Evolutionary conservation across 768 basidiomycete species (phyloP).

Genomic region (Gelatoporia subvermispora): DNA sequence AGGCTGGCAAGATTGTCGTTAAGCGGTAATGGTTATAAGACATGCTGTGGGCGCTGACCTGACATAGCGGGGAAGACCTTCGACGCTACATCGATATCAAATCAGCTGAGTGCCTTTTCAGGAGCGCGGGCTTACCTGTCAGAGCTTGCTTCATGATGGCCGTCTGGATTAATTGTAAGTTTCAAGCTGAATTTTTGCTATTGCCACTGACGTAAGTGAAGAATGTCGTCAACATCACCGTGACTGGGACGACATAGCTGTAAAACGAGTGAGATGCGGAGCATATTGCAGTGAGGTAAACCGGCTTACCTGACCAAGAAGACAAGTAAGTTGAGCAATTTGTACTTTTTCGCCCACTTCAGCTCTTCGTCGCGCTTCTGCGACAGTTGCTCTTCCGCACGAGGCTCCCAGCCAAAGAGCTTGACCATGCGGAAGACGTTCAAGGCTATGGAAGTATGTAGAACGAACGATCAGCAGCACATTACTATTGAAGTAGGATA

Average conservation of each 20-base stretch:
- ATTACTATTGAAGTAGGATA: constrained; percentile 1
- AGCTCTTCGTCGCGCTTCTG: constrained; percentile 63
- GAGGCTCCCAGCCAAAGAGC: constrained; percentile 40
- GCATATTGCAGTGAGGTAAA: not conserved
- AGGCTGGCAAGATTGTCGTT: constrained; percentile 49
- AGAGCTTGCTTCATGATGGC: constrained; percentile 34
- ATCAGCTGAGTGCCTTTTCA: too few species aligned
- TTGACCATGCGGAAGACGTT: constrained; percentile 44
- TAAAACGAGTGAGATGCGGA: not conserved
- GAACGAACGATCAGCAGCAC: constrained; percentile 8
- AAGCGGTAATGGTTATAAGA: not conserved
- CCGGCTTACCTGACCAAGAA: constrained; percentile 35
- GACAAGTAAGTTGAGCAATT: constrained; percentile 45
- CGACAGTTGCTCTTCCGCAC: constrained; percentile 47
- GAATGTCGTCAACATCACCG: constrained; percentile 65
- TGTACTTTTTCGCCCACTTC: constrained; percentile 43
- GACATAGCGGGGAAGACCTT: constrained; percentile 36
- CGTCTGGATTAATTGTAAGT: constrained; percentile 19
- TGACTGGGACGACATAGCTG: constrained; percentile 56
- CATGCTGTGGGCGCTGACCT: constrained; percentile 12
- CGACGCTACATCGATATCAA: too few species aligned
- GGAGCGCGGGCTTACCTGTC: constrained; percentile 24
- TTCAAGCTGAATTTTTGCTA: not conserved
- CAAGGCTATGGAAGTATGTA: constrained; percentile 23
- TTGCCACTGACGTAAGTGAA: constrained; percentile 51